phyloP scores from a whole-genome alignment of 768 basidiomycete species.

The Pleurotus salmoneostramineus region DNA sequence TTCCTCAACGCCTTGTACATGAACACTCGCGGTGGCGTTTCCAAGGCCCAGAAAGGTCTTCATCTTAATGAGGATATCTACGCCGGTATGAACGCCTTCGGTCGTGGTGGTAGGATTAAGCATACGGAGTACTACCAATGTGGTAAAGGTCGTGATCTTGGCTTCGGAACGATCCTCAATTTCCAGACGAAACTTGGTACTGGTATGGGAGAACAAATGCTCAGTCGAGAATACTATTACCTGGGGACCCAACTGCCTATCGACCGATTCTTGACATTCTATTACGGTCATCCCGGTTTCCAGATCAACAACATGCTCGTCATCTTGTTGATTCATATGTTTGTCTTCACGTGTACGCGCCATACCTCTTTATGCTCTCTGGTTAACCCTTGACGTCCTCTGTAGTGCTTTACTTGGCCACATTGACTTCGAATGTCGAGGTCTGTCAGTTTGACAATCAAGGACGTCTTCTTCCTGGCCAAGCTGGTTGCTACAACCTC shows the following conservation, averaged over 20 bases:
- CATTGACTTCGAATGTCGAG: slow-evolving; percentile 74
- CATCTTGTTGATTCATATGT: slow-evolving; percentile 94
- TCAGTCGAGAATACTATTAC: slow-evolving; percentile 98
- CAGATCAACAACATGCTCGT: slow-evolving; percentile 99
- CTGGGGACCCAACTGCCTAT: slow-evolving; percentile 96
- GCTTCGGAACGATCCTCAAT: slow-evolving; percentile 98
- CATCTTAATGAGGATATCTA: slow-evolving; percentile 99
- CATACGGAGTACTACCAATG: slow-evolving; percentile 99
- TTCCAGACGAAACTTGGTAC: slow-evolving; percentile 99
- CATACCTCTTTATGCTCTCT: neutral
- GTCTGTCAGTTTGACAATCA: slow-evolving; percentile 77
- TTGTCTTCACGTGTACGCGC: slow-evolving; percentile 82
- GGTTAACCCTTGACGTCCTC: slow-evolving; percentile 12
- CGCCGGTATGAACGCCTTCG: slow-evolving; percentile 98
- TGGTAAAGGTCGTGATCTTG: slow-evolving; percentile 97
- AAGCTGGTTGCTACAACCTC: slow-evolving; percentile 92
- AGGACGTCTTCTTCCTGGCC: slow-evolving; percentile 72
- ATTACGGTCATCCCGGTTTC: slow-evolving; percentile 99
- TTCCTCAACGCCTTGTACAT: slow-evolving; percentile 98
- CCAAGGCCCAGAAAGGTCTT: slow-evolving; percentile 97
- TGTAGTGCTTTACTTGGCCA: slow-evolving; percentile 91
- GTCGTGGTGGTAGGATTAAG: slow-evolving; percentile 95
- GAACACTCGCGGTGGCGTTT: slow-evolving; percentile 97
- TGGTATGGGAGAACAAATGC: slow-evolving; percentile 99
- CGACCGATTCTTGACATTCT: slow-evolving; percentile 98